Base-by-base conservation (phyloP, 768 basidiomycete species). In the Amanita muscaria region DNA sequence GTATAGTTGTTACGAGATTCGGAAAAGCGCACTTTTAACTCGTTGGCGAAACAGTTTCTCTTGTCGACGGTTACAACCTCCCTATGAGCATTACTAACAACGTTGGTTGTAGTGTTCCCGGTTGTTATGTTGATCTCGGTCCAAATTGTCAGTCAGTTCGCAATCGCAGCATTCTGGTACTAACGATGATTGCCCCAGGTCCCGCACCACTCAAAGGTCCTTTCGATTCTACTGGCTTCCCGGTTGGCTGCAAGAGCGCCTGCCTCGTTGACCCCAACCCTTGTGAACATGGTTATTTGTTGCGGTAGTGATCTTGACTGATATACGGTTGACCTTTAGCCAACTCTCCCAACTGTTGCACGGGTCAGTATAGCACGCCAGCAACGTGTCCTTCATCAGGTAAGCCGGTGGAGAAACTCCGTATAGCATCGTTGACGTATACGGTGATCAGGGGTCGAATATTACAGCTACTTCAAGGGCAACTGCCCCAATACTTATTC, bases 41-140 rank as follows among this genome's bases (percentile, higher is more conserved):
- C 33, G 16, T n/a, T n/a, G n/a, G n/a, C n/a, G n/a, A n/a, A n/a
- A n/a, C 44, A 79, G 79, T 81, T 27, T 79, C 79, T 22, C 64
- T 83, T 25, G 80, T 83, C 29, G 77, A 82, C 49, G 80, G 81
- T 1, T 80, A 68, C 51, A 80, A 83, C 53, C 57, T 84, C 10
- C 81, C 83, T 12, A 58, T 79, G 53, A 60, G 64, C 7, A 77
- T 85, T 49, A 64, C 62, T 42, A 82, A 77, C 61, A 71, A 68
- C 56, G 65, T 59, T 36, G 74, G 70, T 10, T 84, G 83, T 54
- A 61, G 58, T 23, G 59, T 74, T 15, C 71, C 80, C 1, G 64
- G 70, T 47, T 86, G 81, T 54, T 63, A 75, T 2, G 76, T 80
- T 24, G 81, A 85, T 52, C 66, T 83, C 18, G 69, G 67, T 11